These are phyloP conservation scores for Smallanthus sonchifolius DNA, from an alignment of 129 eudicot genomes.

Conservation along the genomic window DNA sequence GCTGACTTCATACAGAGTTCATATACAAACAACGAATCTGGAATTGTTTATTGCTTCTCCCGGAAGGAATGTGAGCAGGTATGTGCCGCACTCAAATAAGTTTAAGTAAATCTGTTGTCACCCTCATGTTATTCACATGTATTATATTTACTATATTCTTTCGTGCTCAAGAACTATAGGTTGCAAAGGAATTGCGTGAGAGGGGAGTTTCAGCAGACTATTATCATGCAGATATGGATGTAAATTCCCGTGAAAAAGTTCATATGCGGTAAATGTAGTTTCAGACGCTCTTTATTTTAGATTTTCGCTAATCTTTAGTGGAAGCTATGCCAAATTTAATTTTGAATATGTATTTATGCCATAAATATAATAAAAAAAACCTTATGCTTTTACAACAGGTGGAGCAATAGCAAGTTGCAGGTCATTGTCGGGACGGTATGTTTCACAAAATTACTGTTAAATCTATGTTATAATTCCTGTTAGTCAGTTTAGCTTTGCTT, in stretches of 20 bases:
- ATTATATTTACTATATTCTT: conserved; percentile 24
- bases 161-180: conserved; percentile 47
- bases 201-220: conserved; percentile 84
- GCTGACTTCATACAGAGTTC: conserved; percentile 74
- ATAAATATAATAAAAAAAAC: not conserved
- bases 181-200: conserved; percentile 81
- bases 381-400: conserved; percentile 39
- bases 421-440: conserved; percentile 98
- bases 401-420: conserved; percentile 93
- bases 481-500: conserved; percentile 2
- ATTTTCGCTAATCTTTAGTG: not conserved
- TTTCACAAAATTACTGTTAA: not conserved
- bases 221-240: conserved; percentile 99
- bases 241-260: conserved; percentile 74
- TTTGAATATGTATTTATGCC: not conserved
- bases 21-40: conserved; percentile 88
- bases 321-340: not conserved
- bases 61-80: conserved; percentile 98
- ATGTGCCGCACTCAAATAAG: not conserved
- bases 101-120: conserved; percentile 5
- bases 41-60: conserved; percentile 94
- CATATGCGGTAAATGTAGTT: conserved; percentile 56
- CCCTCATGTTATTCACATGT: not conserved
- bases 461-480: not conserved
- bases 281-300: not conserved